Conservation (phyloP, 345 rosid genomes). For the Ailanthus altissimus region DNA sequence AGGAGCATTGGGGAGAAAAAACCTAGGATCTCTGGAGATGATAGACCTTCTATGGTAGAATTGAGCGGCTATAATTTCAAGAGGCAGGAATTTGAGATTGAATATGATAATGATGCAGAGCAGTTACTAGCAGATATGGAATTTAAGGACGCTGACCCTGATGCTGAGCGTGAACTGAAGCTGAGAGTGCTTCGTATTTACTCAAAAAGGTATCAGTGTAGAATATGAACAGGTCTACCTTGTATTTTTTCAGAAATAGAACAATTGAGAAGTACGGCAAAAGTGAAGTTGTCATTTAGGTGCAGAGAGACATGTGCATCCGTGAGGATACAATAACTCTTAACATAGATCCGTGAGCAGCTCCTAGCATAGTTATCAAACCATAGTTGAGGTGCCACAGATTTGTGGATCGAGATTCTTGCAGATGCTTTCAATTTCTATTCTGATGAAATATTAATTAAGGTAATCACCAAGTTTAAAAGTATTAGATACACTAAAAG, state of each 20-base stretch:
- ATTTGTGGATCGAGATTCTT: too few relatives aligned
- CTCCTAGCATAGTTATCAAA: too few relatives aligned
- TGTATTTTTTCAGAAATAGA: neutral
- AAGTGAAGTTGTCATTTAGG: neutral
- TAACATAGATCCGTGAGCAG: too few relatives aligned
- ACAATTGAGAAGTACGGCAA: neutral
- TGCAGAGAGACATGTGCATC: neutral
- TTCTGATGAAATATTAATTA: too few relatives aligned
- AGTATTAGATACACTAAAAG: neutral
- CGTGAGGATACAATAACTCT: too few relatives aligned
- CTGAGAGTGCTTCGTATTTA: conserved; percentile 79
- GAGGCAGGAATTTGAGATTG: conserved; percentile 94
- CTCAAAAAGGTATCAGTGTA: conserved; percentile 60
- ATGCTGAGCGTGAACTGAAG: conserved; percentile 77
- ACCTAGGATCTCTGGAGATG: conserved; percentile 64
- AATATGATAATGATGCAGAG: conserved; percentile 96
- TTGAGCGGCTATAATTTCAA: conserved; percentile 84
- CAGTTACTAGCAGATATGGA: conserved; percentile 94
- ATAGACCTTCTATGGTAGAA: conserved; percentile 72
- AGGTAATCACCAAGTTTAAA: too few relatives aligned
- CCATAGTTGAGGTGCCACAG: too few relatives aligned
- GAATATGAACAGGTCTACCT: neutral
- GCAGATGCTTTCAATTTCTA: neutral
- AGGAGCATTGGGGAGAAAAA: conserved; percentile 92
- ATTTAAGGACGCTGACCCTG: conserved; percentile 71